Evolutionary conservation across 805 yeast genomes (phyloP), one percentile per base, ranked within the genome.

Genomic region (Hanseniaspora guilliermondii): DNA sequence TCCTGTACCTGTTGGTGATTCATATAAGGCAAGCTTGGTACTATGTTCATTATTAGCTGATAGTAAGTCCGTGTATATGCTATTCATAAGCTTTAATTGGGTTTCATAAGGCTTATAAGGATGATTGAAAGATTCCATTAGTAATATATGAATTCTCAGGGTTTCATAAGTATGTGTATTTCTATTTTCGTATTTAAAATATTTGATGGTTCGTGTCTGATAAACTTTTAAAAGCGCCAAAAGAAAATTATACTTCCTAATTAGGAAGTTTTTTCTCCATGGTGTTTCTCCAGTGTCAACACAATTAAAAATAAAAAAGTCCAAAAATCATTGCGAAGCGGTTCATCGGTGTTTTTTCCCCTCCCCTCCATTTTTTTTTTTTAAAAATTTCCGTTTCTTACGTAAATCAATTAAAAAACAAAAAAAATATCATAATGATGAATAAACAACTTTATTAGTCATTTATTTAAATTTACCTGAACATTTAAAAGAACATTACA

Each of bases 1-100:
- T 2, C 97, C 97, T 1, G 89, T 86, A 6, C 97, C 97, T 0
- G 97, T 89, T 0, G 97, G 97, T 56, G 93, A 83, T 64, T 89
- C 97, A 62, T 89, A 82, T 1, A 89, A 72, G 0, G 94, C 95
- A 2, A 89, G 71, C 63, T 84, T 86, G 61, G 73, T 76, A n/a
- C 16, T 9, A 17, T 25, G 27, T 12, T 21, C 27, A 44, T 65
- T 57, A 11, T 73, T 71, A 4, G 72, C 71, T 4, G 53, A 45
- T 4, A 56, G 44, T 17, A 89, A 71, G 1, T 85, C 74, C 24
- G 76, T 76, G 60, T 84, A 84, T n/a, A 91, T 74, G 21, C 81
- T 76, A 32, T 72, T 69, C 97, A 89, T 89, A 59, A 89, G 75
- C 56, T 82, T 76, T 22, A 75, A 42, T 64, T 89, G 97, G 58